Evolutionary conservation across 345 rosid species (phyloP).

Genomic region (Cardiospermum halicacabum): DNA sequence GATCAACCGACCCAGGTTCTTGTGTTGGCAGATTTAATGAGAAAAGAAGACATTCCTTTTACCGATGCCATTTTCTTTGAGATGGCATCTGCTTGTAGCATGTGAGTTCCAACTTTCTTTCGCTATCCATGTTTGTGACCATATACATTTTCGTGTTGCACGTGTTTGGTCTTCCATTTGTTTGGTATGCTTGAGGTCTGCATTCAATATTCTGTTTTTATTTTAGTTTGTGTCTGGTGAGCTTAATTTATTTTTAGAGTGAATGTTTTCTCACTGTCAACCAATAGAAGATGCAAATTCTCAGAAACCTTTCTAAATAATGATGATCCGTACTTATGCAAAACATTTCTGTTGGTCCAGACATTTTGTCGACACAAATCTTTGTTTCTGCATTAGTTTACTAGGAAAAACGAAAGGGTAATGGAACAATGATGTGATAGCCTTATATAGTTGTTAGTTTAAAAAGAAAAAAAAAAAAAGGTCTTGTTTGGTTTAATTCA

Average conservation of each 20-base stretch:
- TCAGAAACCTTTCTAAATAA: no score
- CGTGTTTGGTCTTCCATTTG: background rate
- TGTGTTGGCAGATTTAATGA: slow-evolving; percentile 55
- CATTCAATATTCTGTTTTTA: background rate
- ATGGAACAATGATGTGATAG: no score
- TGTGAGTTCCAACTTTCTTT: slow-evolving; percentile 40
- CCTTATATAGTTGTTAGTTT: no score
- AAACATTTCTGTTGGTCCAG: no score
- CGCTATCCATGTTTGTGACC: background rate
- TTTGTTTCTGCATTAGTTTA: no score
- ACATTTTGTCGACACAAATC: no score
- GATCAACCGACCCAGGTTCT: slow-evolving; percentile 70
- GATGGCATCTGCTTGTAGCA: slow-evolving; percentile 78
- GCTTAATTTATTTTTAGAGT: background rate
- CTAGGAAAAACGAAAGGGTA: no score
- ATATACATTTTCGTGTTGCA: background rate
- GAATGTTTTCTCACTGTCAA: slow-evolving; percentile 1
- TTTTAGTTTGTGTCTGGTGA: background rate
- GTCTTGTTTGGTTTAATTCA: no score
- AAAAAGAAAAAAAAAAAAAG: no score
- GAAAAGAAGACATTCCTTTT: slow-evolving; percentile 57
- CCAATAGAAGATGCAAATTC: no score
- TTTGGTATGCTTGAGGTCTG: background rate
- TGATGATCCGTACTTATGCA: no score
- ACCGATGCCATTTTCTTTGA: slow-evolving; percentile 65